Percentiles rank a stretch among this genome's conserved stretches.
These are phyloP conservation scores for Bothriochloa decipiens DNA, from an alignment of 176 grass and related monocot genomes.

Conservation along the genomic window DNA sequence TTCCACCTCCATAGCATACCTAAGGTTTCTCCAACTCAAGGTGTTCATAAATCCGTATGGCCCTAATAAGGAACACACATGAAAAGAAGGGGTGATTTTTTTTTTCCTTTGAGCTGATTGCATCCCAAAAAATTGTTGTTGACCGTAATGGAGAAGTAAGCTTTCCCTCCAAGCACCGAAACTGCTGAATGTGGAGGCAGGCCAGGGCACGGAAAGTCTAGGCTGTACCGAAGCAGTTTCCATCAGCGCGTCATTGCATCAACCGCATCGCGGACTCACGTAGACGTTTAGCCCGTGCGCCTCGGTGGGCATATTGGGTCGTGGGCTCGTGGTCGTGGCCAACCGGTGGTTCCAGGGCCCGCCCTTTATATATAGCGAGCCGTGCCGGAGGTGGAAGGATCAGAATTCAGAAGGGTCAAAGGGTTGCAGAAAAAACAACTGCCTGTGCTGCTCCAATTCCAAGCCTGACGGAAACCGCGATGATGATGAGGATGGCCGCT, in stretches of 20 bases:
- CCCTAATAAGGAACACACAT: background rate
- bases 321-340: slow-evolving; percentile 14
- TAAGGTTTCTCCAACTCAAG: no score
- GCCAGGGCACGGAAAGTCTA: background rate
- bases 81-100: background rate
- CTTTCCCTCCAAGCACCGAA: background rate
- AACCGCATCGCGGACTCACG: slow-evolving; percentile 7
- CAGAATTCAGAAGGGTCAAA: no score
- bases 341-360: slow-evolving; percentile 4
- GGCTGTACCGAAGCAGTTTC: background rate
- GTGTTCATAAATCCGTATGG: no score
- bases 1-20: no score
- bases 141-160: background rate
- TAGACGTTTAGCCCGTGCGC: background rate
- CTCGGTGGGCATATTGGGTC: background rate
- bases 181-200: slow-evolving; percentile 12
- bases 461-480: background rate
- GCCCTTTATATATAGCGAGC: no score
- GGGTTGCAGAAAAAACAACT: background rate
- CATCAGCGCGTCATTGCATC: background rate
- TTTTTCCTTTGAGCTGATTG: background rate
- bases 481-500: background rate
- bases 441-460: background rate
- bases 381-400: no score
- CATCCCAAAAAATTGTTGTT: background rate